phyloP scores from a whole-genome alignment of 257 asterid species.

The Capsicum baccatum region DNA sequence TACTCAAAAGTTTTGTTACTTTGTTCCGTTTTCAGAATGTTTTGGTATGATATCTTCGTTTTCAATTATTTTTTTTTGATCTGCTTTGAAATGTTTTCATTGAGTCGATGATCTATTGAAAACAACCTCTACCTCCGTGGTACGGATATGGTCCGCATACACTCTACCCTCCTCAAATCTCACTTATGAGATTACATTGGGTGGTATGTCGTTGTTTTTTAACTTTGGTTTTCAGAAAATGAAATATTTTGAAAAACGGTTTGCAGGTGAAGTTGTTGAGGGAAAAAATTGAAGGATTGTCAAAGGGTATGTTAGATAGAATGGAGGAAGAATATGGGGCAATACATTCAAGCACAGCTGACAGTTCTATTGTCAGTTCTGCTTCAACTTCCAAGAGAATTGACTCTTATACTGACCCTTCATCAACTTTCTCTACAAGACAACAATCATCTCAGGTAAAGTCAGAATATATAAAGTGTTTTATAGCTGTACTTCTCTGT shows the following conservation, averaged over 20 bases:
- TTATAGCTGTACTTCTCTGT: slow-evolving; percentile 30
- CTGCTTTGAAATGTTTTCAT: too few relatives aligned
- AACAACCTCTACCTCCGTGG: too few relatives aligned
- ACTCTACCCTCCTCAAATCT: too few relatives aligned
- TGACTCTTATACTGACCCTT: slow-evolving; percentile 38
- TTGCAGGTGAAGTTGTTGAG: slow-evolving; percentile 50
- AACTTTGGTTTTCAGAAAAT: background rate
- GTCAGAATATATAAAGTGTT: background rate
- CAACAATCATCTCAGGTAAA: slow-evolving; percentile 50
- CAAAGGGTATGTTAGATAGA: slow-evolving; percentile 56
- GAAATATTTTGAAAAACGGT: background rate
- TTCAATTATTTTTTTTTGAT: too few relatives aligned
- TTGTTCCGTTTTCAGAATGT: too few relatives aligned
- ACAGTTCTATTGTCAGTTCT: slow-evolving; percentile 65
- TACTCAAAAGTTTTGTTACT: too few relatives aligned
- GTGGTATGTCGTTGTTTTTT: background rate
- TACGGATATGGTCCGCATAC: too few relatives aligned
- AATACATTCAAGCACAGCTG: slow-evolving; percentile 45
- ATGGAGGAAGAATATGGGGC: slow-evolving; percentile 60
- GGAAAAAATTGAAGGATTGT: slow-evolving; percentile 56
- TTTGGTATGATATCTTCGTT: too few relatives aligned
- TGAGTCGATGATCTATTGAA: too few relatives aligned
- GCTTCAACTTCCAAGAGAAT: slow-evolving; percentile 71
- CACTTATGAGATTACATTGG: too few relatives aligned
- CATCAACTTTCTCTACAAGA: slow-evolving; percentile 39